Evolutionary conservation across 495 filamentous ascomycete species (phyloP), one percentile per base, ranked within the genome.

Genomic region (Hyphodiscus hymeniophilus): DNA sequence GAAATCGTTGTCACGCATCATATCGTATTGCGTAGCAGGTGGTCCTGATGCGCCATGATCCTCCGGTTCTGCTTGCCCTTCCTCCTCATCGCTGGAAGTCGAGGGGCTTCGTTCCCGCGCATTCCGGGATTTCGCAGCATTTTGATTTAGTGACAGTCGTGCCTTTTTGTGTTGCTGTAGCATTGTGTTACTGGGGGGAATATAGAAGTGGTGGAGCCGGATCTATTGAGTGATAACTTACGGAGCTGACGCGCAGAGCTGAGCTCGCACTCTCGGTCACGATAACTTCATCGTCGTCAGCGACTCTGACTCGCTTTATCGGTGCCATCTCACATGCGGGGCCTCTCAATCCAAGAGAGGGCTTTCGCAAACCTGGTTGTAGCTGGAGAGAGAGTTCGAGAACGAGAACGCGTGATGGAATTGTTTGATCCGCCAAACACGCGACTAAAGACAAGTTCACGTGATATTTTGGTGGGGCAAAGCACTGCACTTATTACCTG

Each of bases 1-100:
- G 43, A 73, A 77, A 40, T 66, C 68, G 12, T 58, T 64, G 58
- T 80, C 75, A 11, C 75, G 65, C 52, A 71, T 51, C 13, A 64
- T 50, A 46, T 77, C 74, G 52, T 75, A 77, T 47, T 75, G 68
- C 42, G 70, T 68, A 52, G 60, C 61, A 12, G 24, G 17, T 12
- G 47, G 47, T 0, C 16, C 39, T 16, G 15, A 39, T 5, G 42
- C 26, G 4, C 11, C 11, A 15, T 53, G 22, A 12, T 26, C 47
- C 13, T 41, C 31, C 2, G 22, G 15, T 31, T 50, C 50, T 16
- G 39, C 26, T 23, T 38, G 18, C n/a, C 38, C 10, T n/a, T 31
- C 41, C 11, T 28, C n/a, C 4, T n/a, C 15, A 21, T 40, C 45
- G 22, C 42, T 48, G 21, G 44, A 23, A 38, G 56, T 16, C 45